Evolutionary conservation across 352 stramenopile species (phyloP), one percentile per base, ranked within the genome.

Genomic region (Pythium diclinum): DNA sequence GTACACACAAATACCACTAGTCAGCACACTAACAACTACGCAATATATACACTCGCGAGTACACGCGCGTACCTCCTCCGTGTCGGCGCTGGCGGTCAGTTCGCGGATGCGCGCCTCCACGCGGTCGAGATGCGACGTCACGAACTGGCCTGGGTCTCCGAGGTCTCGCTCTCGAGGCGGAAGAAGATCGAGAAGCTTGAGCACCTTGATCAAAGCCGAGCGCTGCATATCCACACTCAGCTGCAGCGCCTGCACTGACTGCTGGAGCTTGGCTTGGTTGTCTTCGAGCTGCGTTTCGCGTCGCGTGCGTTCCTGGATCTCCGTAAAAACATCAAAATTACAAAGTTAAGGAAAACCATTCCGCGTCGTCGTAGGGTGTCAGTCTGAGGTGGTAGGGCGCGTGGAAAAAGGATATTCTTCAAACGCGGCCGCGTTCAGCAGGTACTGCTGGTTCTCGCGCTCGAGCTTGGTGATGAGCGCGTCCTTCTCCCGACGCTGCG

Each of bases 401-500:
- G 34, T 1, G 46, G 19, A 52, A 66, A 75, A 81, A 88, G 78
- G 82, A 92, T 90, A 89, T 90, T 93, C 81, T 92, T 94, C 85
- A 56, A 94, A 89, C 44, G 85, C 81, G 6, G 82, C 84, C 10
- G 83, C 85, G 44, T 92, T 91, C 57, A 92, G 67, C 73, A 94
- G 63, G 47, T 89, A 91, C 68, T 94, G 79, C 73, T 92, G 81
- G 61, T 94, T 94, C 72, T 94, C 85, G 70, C 69, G 85, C 81
- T 92, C 85, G 63, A 95, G 79, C 67, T 91, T 87, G 32, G 79
- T 76, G 25, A 93, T 87, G 7, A 28, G 58, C 6, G 51, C 38
- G 34, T 71, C 58, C 17, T 71, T 71, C 25, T 71, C 57, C 0
- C 56, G 55, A 40, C 51, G 34, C 3, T 63, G 62, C 14, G 33